These are phyloP conservation scores for Chenopodium suecicum DNA, from an alignment of 148 eudicot species.

Conservation along the genomic window DNA sequence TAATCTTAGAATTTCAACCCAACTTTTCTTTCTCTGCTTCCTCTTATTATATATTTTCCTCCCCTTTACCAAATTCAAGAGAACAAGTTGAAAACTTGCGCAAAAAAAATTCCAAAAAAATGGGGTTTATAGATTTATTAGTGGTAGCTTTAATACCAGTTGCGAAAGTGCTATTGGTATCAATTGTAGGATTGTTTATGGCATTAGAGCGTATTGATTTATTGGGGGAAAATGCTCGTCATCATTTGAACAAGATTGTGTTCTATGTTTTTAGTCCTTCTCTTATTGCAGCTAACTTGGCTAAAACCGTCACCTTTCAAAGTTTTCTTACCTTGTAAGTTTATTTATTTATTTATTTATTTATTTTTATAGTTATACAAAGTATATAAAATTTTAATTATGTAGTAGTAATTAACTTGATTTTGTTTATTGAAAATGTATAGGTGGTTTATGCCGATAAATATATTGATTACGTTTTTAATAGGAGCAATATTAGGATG, in stretches of 20 bases:
- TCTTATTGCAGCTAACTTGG: not conserved
- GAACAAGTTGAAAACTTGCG: too few species aligned
- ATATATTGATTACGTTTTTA: constrained; percentile 42
- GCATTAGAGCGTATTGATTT: not conserved
- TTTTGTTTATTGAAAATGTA: not conserved
- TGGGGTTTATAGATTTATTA: not conserved
- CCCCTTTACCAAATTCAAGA: too few species aligned
- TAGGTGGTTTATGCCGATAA: constrained; percentile 62
- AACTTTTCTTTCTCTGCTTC: not conserved
- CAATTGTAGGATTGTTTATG: not conserved
- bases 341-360: too few species aligned
- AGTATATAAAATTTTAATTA: too few species aligned
- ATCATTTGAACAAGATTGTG: not conserved
- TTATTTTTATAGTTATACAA: too few species aligned
- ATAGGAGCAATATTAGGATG: constrained; percentile 46
- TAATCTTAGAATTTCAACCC: not conserved
- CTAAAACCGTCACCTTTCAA: not conserved
- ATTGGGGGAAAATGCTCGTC: not conserved
- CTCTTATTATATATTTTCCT: not conserved
- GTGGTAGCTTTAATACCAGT: not conserved
- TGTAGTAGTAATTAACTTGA: too few species aligned
- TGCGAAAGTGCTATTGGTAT: not conserved
- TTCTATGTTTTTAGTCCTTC: not conserved
- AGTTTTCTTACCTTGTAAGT: not conserved
- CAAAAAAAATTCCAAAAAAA: too few species aligned